Base-by-base conservation (phyloP, 495 filamentous ascomycete genomes). In the Clavariopsis aquatica region DNA sequence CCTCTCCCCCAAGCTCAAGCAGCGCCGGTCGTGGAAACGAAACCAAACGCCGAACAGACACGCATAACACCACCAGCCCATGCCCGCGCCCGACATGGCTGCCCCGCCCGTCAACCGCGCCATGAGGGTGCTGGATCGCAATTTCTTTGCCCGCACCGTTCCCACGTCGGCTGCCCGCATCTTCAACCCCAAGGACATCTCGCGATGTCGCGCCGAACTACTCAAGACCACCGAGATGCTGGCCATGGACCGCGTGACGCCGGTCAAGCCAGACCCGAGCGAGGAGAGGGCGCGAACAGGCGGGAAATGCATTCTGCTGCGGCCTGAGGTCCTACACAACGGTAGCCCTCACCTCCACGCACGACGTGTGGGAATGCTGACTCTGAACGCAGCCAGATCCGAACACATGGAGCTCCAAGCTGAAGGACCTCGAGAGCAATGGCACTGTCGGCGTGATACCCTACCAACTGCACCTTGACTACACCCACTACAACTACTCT, bases 31-130 rank as follows among this genome's bases (percentile, higher is more conserved):
- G 5, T n/a, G 2, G 38, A 43, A 43, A 43, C 38, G n/a, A 27
- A 49, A 49, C 7, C 20, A 49, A 49, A 24, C 28, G 8, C 7
- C 8, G 29, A n/a, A 6, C 38, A 9, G 13, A 43, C 6, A 43
- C 4, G n/a, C 38, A 43, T 15, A 43, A 22, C 23, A 22, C 29
- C 31, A 7, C 12, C 49, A 20, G 27, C 41, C 52, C 31, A 69
- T 67, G 58, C 49, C 66, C 20, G 60, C 59, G 28, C 70, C 64
- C 36, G 73, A 72, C 36, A 87, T 88, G 85, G 89, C 96, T 76
- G 85, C 87, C 43, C 91, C 93, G 10, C 95, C 93, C 24, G 77
- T 93, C 38, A 87, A 93, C 71, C 91, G 91, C 70, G 85, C 88
- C 19, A 90, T 90, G 85, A 82, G 80, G 68, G 77, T 77, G 5